phyloP scores from a whole-genome alignment of 805 yeast species.

The Suhomyces sp. region DNA sequence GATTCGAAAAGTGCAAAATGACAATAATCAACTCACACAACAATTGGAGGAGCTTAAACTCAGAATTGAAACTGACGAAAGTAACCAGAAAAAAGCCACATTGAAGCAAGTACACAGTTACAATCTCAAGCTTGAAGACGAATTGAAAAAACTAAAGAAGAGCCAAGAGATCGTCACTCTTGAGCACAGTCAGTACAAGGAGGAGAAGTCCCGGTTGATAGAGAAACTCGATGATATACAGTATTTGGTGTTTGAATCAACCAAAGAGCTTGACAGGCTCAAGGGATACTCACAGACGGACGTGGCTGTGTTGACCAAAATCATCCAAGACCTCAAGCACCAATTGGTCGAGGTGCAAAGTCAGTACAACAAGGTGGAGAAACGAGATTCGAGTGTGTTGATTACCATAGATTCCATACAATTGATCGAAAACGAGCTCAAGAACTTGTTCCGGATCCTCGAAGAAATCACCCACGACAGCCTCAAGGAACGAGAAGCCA shows the following conservation, averaged over 20 bases:
- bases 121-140: slow-evolving; percentile 57
- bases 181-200: slow-evolving; percentile 64
- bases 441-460: slow-evolving; percentile 46
- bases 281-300: slow-evolving; percentile 60
- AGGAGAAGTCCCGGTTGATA: slow-evolving; percentile 56
- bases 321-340: slow-evolving; percentile 50
- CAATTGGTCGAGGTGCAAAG: slow-evolving; percentile 39
- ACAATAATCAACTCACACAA: slow-evolving; percentile 8
- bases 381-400: slow-evolving; percentile 47
- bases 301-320: slow-evolving; percentile 50
- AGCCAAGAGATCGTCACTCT: slow-evolving; percentile 59
- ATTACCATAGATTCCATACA: slow-evolving; percentile 59
- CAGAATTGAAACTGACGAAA: slow-evolving; percentile 10
- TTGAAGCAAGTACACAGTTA: slow-evolving; percentile 41
- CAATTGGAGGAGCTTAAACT: slow-evolving; percentile 9
- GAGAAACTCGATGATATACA: slow-evolving; percentile 60
- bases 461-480: slow-evolving; percentile 52
- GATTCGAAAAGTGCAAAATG: slow-evolving; percentile 29
- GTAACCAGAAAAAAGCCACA: slow-evolving; percentile 30
- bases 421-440: slow-evolving; percentile 35
- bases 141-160: slow-evolving; percentile 57
- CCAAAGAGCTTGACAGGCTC: slow-evolving; percentile 57
- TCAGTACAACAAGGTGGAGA: slow-evolving; percentile 30
- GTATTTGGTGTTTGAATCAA: slow-evolving; percentile 53
- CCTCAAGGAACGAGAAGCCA: slow-evolving; percentile 40